A percentile compares a stretch with the other conserved stretches of the same genome.
phyloP scores from a whole-genome alignment of 129 eudicot species.

The Flaveria trinervia region DNA sequence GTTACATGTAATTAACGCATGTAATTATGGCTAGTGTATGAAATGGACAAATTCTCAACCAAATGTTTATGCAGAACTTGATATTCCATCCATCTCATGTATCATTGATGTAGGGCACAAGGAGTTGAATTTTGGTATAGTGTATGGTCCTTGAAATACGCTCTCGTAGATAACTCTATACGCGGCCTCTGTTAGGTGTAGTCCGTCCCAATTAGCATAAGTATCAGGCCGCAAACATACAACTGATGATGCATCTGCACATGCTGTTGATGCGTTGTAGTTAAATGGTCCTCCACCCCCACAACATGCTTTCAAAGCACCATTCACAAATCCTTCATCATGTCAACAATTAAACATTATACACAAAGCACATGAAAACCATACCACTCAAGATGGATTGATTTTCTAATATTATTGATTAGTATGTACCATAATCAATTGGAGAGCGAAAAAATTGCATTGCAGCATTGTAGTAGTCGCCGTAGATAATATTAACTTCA shows the following conservation, averaged over 20 bases:
- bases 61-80: slow-evolving; percentile 26
- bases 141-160: slow-evolving; percentile 39
- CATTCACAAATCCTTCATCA: slow-evolving; percentile 25
- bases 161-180: slow-evolving; percentile 38
- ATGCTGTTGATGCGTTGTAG: slow-evolving; percentile 19
- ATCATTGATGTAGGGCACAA: slow-evolving; percentile 16
- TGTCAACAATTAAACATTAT: not conserved
- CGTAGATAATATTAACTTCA: slow-evolving; percentile 27
- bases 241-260: slow-evolving; percentile 20
- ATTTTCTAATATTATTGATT: not conserved
- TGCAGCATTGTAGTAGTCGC: slow-evolving; percentile 37
- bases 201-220: slow-evolving; percentile 38
- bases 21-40: too few species aligned
- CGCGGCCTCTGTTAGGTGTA: slow-evolving; percentile 36
- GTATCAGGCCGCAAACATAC: slow-evolving; percentile 29
- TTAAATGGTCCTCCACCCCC: slow-evolving; percentile 39
- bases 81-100: not conserved
- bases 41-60: not conserved
- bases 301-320: slow-evolving; percentile 40
- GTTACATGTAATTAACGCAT: not conserved
- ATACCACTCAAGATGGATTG: not conserved
- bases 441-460: slow-evolving; percentile 36
- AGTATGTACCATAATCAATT: slow-evolving; percentile 24
- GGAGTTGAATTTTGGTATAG: slow-evolving; percentile 25
- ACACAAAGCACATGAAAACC: not conserved